Conservation (phyloP, 352 stramenopile species). For the Aphanomyces euteiches region DNA sequence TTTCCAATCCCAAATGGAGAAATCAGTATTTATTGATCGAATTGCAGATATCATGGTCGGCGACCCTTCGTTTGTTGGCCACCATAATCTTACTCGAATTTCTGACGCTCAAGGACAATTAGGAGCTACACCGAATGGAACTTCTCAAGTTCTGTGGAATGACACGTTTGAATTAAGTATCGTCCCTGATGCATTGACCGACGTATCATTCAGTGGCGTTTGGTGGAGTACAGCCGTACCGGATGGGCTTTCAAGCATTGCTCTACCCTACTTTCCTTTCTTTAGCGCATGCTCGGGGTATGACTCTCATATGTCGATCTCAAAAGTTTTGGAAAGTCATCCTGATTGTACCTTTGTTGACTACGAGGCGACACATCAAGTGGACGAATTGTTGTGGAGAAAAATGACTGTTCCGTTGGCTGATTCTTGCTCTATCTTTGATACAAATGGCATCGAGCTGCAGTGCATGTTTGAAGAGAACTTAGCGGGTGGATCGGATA, state of each 20-base stretch:
- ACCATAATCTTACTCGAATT: constrained; percentile 56
- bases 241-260: constrained; percentile 60
- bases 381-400: constrained; percentile 89
- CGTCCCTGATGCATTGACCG: constrained; percentile 41
- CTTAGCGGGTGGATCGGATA: constrained; percentile 66
- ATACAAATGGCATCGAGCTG: constrained; percentile 75
- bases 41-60: constrained; percentile 90
- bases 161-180: constrained; percentile 53
- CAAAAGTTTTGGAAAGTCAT: constrained; percentile 93
- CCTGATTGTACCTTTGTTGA: constrained; percentile 86
- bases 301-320: constrained; percentile 90
- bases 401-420: constrained; percentile 75
- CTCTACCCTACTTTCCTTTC: constrained; percentile 93
- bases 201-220: constrained; percentile 44
- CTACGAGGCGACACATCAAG: constrained; percentile 86
- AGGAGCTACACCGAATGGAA: neutral
- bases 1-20: constrained; percentile 72
- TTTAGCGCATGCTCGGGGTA: constrained; percentile 95
- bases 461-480: constrained; percentile 90
- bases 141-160: constrained; percentile 41
- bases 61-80: constrained; percentile 58
- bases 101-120: constrained; percentile 32
- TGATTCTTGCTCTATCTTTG: constrained; percentile 73
- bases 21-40: constrained; percentile 83
- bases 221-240: constrained; percentile 79